Base-by-base conservation (phyloP, 2,329 filamentous ascomycete species). In the Lithohypha guttulata region DNA sequence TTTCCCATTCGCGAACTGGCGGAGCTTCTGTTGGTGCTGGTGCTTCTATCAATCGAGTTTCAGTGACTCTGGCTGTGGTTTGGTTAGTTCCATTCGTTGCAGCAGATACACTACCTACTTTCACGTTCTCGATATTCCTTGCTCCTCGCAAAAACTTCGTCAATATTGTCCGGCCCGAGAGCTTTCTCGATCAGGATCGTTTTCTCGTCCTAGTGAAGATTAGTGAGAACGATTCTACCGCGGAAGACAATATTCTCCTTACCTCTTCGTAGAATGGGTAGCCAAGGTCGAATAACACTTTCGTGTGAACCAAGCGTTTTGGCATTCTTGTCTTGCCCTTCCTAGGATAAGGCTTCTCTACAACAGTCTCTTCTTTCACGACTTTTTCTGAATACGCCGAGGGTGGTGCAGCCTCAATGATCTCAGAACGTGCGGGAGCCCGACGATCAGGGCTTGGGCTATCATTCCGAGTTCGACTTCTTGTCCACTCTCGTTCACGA, bases 311-410 rank as follows among this genome's bases (percentile, higher is more conserved):
- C 43, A 94, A 68, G 41, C 81, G 75, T 43, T 75, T 77, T 1
- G 87, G 87, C 58, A 95, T 86, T 51, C 83, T 77, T 10, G 87
- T 95, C 70, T 87, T 93, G 52, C 87, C 87, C 59, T 81, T 86
- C 63, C 83, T 82, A 7, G 81, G 81, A 48, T 82, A 84, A 42
- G 64, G 61, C 43, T 63, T 64, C 43, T 64, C 52, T 42, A 78
- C 71, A 59, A 65, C 74, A 53, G 65, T 69, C 58, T 7, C 68
- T 68, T 26, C 62, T 36, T 49, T 36, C 14, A 43, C 32, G 14
- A 39, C 34, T 86, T 93, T 52, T 87, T 89, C 59, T 81, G 86
- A 63, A 83, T 62, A 62, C 43, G 64, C 50, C 42, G 77, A 71
- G 59, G 65, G 74, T 53, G 65, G 69, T 58, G 6, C 68, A 68